A percentile compares a stretch with the other conserved stretches of the same genome.
These are phyloP conservation scores for Cynanchum wilfordii DNA, from an alignment of 257 asterid species.

Conservation along the genomic window DNA sequence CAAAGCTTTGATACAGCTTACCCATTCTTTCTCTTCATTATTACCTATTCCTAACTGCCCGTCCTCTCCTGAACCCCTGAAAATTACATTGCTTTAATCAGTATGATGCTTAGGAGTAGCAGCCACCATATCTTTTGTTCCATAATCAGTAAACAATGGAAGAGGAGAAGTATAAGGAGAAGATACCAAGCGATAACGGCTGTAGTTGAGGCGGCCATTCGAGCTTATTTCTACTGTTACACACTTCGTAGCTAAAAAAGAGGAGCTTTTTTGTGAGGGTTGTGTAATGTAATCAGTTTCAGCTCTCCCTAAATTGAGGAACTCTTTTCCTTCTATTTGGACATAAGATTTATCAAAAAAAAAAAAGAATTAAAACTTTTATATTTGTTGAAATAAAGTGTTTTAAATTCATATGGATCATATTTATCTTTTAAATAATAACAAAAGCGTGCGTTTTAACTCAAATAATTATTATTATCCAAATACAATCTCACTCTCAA, in stretches of 20 bases:
- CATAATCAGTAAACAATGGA: not conserved
- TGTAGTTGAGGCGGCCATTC: constrained; percentile 57
- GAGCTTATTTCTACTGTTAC: constrained; percentile 4
- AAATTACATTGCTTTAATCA: constrained; percentile 12
- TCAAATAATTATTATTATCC: too few species aligned
- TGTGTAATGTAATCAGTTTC: not conserved
- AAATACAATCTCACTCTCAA: too few species aligned
- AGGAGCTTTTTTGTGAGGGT: not conserved
- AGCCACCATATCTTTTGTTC: too few species aligned
- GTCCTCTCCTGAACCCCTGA: constrained; percentile 99
- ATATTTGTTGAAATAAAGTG: too few species aligned
- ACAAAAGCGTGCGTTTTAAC: too few species aligned
- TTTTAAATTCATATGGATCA: too few species aligned
- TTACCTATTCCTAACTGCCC: constrained; percentile 90
- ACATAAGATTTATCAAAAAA: too few species aligned
- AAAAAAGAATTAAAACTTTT: too few species aligned
- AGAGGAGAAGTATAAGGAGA: constrained; percentile 8
- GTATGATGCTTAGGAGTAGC: not conserved
- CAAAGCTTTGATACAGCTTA: constrained; percentile 59
- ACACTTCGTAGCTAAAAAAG: not conserved
- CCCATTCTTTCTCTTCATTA: constrained; percentile 84
- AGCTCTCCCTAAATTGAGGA: not conserved
- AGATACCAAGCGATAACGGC: constrained; percentile 79
- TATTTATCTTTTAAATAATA: too few species aligned
- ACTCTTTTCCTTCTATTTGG: not conserved